Percentiles rank a stretch among this genome's conserved stretches.
phyloP scores from a whole-genome alignment of 352 stramenopile genomes.

The Pythium vanterpoolii region DNA sequence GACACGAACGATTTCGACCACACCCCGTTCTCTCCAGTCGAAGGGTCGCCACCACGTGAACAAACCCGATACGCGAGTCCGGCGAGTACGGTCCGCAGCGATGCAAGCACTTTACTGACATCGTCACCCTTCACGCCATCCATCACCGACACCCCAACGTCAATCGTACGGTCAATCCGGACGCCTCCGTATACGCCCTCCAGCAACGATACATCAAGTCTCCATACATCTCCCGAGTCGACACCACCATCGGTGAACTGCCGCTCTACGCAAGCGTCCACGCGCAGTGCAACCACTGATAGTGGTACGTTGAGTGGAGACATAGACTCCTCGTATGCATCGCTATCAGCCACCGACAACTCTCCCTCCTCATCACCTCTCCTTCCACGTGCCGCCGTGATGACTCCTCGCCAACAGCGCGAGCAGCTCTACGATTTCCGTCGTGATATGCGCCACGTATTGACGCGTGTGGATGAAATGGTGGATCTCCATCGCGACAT shows the following conservation, averaged over 20 bases:
- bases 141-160: slow-evolving; percentile 10
- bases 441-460: slow-evolving; percentile 56
- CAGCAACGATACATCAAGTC: slow-evolving; percentile 3
- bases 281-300: background rate
- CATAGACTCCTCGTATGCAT: background rate
- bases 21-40: background rate
- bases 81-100: slow-evolving; percentile 7
- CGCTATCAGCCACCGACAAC: background rate
- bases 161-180: background rate
- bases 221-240: background rate
- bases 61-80: background rate
- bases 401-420: slow-evolving; percentile 25
- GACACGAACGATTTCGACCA: background rate
- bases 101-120: slow-evolving; percentile 9
- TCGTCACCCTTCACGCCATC: slow-evolving; percentile 15
- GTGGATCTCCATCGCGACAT: slow-evolving; percentile 55
- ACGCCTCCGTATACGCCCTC: slow-evolving; percentile 10
- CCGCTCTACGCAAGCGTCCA: background rate
- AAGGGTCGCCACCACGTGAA: background rate
- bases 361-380: background rate
- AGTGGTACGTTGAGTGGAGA: background rate
- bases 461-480: slow-evolving; percentile 61
- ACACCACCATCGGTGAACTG: background rate
- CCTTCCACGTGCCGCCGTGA: background rate
- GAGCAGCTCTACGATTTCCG: slow-evolving; percentile 62